Percentiles rank a stretch among this genome's conserved stretches.
phyloP scores from a whole-genome alignment of 768 basidiomycete species.

The Boletus tomentosulus region DNA sequence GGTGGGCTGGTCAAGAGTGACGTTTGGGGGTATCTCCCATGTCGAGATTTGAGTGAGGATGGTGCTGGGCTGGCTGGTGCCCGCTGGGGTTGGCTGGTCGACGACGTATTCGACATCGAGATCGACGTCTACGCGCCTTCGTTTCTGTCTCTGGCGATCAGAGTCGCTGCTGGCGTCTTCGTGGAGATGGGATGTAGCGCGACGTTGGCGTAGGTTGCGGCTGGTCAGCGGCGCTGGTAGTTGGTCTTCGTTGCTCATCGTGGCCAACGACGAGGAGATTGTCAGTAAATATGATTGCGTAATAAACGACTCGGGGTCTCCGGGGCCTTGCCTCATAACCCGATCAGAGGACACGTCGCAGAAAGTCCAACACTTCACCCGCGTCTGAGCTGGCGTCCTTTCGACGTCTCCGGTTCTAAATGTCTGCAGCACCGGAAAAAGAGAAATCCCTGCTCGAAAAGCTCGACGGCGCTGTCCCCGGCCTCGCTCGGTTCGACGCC shows the following conservation, averaged over 20 bases:
- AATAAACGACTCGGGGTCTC: slow-evolving; percentile 10
- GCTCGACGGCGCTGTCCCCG: slow-evolving; percentile 58
- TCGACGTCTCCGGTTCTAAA: background rate
- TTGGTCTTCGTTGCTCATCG: slow-evolving; percentile 15
- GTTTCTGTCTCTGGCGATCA: slow-evolving; percentile 14
- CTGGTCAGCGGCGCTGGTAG: slow-evolving; percentile 6
- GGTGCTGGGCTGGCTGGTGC: background rate
- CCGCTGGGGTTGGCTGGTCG: background rate
- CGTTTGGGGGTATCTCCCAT: slow-evolving; percentile 17
- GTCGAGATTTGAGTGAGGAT: slow-evolving; percentile 15
- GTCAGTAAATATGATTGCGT: slow-evolving; percentile 11
- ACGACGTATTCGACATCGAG: background rate
- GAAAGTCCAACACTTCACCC: background rate
- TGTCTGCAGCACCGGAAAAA: slow-evolving; percentile 10
- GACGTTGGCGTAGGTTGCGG: background rate
- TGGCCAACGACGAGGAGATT: slow-evolving; percentile 14
- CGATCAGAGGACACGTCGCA: slow-evolving; percentile 11
- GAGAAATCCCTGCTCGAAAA: slow-evolving; percentile 47
- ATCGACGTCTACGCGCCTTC: slow-evolving; percentile 7
- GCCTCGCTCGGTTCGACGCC: slow-evolving; percentile 71
- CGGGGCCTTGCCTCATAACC: slow-evolving; percentile 11
- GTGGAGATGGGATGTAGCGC: background rate
- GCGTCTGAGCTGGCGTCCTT: background rate
- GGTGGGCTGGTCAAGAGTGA: background rate
- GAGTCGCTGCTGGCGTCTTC: background rate